Base-by-base conservation (phyloP, 768 basidiomycete genomes). In the Xerocomellus dryophilus region DNA sequence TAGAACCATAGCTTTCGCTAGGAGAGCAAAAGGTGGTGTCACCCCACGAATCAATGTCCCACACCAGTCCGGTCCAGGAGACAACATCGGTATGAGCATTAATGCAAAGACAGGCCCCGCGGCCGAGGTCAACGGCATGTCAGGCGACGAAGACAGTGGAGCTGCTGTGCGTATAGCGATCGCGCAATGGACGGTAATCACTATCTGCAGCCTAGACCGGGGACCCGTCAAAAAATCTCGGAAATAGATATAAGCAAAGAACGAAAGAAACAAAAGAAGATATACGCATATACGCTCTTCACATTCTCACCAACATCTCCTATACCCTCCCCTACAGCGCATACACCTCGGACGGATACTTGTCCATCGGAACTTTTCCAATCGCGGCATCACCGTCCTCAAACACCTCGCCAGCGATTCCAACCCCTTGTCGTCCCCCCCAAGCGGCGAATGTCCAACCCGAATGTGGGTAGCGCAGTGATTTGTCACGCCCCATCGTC, bases 391-490 rank as follows among this genome's bases (percentile, higher is more conserved):
- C 32, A 63, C 39, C 23, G 50, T 23, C 14, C 42, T 45, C 25
- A 67, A 50, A 54, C 63, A 63, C 32, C 32, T 47, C 25, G 64
- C 56, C 12, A 67, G 38, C 0, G 34, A 50, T 15, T 47, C 36
- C n/a, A 50, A 27, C 32, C 2, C 53, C 11, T 52, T 6, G 3
- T 51, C 47, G 35, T 56, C 53, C 17, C 63, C 66, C 27, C 14
- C 56, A 2, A 67, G 48, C 18, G 61, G 63, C 15, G 66, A 67
- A 52, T 67, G 58, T 12, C 64, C 66, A 1, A 67, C 61, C 15
- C 43, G 39, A 12, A 67, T 47, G 2, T 60, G 27, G 0, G 56
- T 66, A 1, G 67, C 55, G 15, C 14, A 20, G n/a, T 41, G 31
- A 42, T 67, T 65, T 12, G 47, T 56, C 25, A 66, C 59, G 2